Evolutionary conservation across 2,329 filamentous ascomycete species (phyloP).

Genomic region (Tolypocladium tropicale): DNA sequence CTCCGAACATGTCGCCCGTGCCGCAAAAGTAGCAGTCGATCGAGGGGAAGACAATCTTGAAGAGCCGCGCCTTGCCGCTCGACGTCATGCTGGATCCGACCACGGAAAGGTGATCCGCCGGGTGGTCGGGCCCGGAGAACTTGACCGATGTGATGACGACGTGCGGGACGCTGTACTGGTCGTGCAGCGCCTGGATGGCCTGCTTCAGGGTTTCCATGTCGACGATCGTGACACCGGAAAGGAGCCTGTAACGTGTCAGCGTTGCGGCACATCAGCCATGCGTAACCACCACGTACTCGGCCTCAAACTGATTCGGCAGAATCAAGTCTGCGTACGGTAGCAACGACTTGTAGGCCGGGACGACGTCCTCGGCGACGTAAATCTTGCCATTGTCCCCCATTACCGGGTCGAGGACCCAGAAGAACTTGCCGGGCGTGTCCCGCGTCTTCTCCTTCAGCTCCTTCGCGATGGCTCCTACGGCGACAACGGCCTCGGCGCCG

Average conservation of each 20-base stretch:
- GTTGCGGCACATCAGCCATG: too few species aligned
- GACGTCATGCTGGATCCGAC: slow-evolving; percentile 66
- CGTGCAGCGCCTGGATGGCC: slow-evolving; percentile 71
- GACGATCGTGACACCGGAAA: slow-evolving; percentile 75
- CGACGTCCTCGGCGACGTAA: slow-evolving; percentile 85
- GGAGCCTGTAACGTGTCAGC: slow-evolving; percentile 43
- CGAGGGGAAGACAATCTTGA: slow-evolving; percentile 76
- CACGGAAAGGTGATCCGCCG: slow-evolving; percentile 49
- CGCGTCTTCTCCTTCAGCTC: slow-evolving; percentile 62
- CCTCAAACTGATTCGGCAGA: slow-evolving; percentile 93
- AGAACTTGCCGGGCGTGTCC: slow-evolving; percentile 64
- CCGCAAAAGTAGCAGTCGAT: slow-evolving; percentile 93
- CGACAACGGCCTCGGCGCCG: slow-evolving; percentile 71
- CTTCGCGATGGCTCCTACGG: slow-evolving; percentile 73
- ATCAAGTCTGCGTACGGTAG: slow-evolving; percentile 81
- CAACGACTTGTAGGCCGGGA: slow-evolving; percentile 78
- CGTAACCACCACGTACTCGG: slow-evolving; percentile 55
- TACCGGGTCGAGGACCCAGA: slow-evolving; percentile 95
- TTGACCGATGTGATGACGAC: slow-evolving; percentile 87
- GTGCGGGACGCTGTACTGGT: slow-evolving; percentile 68
- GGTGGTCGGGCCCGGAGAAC: slow-evolving; percentile 44
- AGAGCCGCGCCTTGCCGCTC: slow-evolving; percentile 62
- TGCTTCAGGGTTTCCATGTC: slow-evolving; percentile 61
- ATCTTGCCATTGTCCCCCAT: slow-evolving; percentile 94
- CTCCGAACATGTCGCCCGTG: slow-evolving; percentile 97